Base-by-base conservation (phyloP, 805 yeast species). In the Cyberlindnera xishuangbannaensis region DNA sequence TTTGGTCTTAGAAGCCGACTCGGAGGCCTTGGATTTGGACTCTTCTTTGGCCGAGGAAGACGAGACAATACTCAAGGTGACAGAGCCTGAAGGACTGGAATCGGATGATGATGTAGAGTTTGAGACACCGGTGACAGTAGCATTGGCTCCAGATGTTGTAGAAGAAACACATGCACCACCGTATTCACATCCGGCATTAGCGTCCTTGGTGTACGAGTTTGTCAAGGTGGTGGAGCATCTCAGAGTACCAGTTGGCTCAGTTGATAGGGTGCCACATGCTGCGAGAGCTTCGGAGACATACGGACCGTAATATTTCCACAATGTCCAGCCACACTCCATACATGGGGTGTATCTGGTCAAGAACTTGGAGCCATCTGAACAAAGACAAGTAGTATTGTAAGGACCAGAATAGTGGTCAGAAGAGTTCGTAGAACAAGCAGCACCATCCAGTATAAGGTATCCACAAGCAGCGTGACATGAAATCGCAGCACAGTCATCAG, bases 321-420 rank as follows among this genome's bases (percentile, higher is more conserved):
- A 41, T 33, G 63, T 58, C 63, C 67, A 61, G 28, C 65, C 67
- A 56, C 67, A 62, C 30, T 48, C 60, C 43, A 62, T 50, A 50
- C 67, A 62, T 6, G 42, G 40, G n/a, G 45, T 42, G 39, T 61
- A 58, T 28, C 50, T 44, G 8, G 34, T 23, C 30, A 48, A 13
- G 51, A 62, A 62, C 6, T 37, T 17, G 19, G 59, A 31, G 22
- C 30, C 61, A 0, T 36, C 28, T 11, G 44, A 28, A 58, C 67
- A 62, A 27, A 62, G 43, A 48, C 64, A 58, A 12, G 42, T 34
- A 19, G 39, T 18, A 43, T 55, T 56, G 48, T 53, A 59, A 28
- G 61, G 56, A 14, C 58, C 56, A 3, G 44, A 32, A 31, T 42
- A 46, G 15, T 34, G 28, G 30, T 49, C 52, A 3, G 42, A 27